A percentile compares a stretch with the other conserved stretches of the same genome.
Evolutionary conservation across 2,329 filamentous ascomycete genomes (phyloP).

Genomic region (Thielaviopsis ethacetica): DNA sequence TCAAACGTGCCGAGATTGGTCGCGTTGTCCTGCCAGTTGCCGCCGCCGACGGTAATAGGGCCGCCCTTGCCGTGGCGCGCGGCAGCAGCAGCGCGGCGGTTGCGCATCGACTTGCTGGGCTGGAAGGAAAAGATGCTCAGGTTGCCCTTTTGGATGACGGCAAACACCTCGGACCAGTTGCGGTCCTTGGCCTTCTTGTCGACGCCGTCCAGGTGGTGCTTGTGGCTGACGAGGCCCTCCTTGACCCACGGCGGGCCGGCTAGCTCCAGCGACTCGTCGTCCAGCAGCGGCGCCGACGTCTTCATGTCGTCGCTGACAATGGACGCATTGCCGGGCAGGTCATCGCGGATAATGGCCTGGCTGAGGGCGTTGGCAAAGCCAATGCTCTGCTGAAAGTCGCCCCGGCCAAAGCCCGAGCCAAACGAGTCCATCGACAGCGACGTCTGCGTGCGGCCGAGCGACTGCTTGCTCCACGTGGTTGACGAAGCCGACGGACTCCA

Average conservation of each 20-base stretch:
- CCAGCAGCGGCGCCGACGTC: constrained; percentile 50
- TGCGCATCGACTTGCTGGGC: constrained; percentile 56
- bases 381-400: constrained; percentile 88
- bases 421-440: constrained; percentile 89
- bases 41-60: constrained; percentile 65
- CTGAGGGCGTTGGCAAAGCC: constrained; percentile 94
- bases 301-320: constrained; percentile 44
- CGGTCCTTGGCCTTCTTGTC: constrained; percentile 89
- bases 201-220: constrained; percentile 80
- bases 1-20: constrained; percentile 77
- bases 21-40: constrained; percentile 96
- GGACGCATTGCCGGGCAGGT: constrained; percentile 36
- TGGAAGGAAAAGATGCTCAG: constrained; percentile 90
- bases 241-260: constrained; percentile 96
- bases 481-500: constrained; percentile 77
- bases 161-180: constrained; percentile 90
- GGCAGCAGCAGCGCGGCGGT: constrained; percentile 35
- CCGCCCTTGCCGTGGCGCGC: constrained; percentile 29
- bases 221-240: constrained; percentile 89
- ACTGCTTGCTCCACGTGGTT: constrained; percentile 93
- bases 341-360: constrained; percentile 85
- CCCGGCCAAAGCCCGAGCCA: constrained; percentile 55
- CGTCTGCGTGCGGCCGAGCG: constrained; percentile 75
- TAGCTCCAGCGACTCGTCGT: constrained; percentile 84
- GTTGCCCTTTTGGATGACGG: constrained; percentile 86